These are phyloP conservation scores for Penicillium sp. DNA, from an alignment of 2,329 filamentous ascomycete species.

Conservation along the genomic window DNA sequence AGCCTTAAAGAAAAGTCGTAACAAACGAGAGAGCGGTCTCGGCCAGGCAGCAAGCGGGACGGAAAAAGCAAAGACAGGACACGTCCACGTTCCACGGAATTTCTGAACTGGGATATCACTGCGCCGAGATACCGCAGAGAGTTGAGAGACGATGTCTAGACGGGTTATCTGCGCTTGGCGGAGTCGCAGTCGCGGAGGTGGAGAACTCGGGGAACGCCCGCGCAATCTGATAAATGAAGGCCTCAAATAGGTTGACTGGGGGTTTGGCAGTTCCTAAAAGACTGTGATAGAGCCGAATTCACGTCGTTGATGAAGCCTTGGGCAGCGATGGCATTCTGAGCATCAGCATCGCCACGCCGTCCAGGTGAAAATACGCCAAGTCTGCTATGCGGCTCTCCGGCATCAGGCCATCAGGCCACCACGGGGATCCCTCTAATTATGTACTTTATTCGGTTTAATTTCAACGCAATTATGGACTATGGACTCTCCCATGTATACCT, in stretches of 20 bases:
- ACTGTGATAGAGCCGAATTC: background rate
- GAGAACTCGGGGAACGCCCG: background rate
- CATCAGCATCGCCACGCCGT: background rate
- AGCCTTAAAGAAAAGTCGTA: background rate
- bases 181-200: background rate
- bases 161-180: background rate
- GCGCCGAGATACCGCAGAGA: background rate
- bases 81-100: background rate
- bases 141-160: background rate
- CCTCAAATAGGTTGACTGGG: background rate
- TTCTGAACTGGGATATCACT: background rate
- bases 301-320: background rate
- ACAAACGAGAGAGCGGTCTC: constrained; percentile 5
- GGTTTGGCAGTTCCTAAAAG: background rate
- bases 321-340: constrained; percentile 2
- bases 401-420: background rate
- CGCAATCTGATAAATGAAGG: background rate
- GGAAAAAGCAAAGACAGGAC: background rate
- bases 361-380: background rate
- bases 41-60: background rate
- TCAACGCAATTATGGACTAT: background rate
- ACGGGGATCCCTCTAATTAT: background rate
- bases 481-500: background rate
- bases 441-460: background rate
- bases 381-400: background rate